Evolutionary conservation across 805 yeast genomes (phyloP), one percentile per base, ranked within the genome.

Genomic region (Pichia heedii): DNA sequence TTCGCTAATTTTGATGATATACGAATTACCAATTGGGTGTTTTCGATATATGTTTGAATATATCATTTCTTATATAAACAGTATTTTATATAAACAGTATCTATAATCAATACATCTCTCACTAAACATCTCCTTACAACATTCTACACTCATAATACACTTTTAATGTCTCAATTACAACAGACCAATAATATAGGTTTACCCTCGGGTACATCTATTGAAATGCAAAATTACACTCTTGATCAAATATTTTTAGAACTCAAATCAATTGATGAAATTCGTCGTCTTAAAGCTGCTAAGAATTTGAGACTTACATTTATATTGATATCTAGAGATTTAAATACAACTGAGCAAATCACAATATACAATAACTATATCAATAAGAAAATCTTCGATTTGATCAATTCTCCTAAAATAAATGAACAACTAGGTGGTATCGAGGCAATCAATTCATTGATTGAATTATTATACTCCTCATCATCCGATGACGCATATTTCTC

Each of bases 371-470:
- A 84, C 58, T 89, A 82, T 46, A 81, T 90, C 49, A 88, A 90
- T 66, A 84, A 85, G 55, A 79, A 83, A 49, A 84, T 93, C 18
- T 88, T 87, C 59, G 96, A 85, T 56, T 70, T 88, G 41, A 77
- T 87, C 39, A 87, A 86, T 53, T 79, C 89, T 5, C 71, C 79
- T 9, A 90, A 84, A 51, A 64, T 79, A 7, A 62, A 71, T 24
- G 88, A 84, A 50, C 80, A 85, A 49, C 70, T 89, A 32, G 97
- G 97, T 18, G 97, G 96, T 36, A 81, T 90, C 27, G 75, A 87
- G 20, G 97, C 97, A 12, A 83, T 90, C 44, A 93, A 86, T 61
- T 79, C 93, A 2, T 71, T 90, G 47, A 84, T 90, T 42, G 93
- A 84, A 45, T 79, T 85, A 54, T 89, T 87, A 50, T 79, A 85